phyloP scores from a whole-genome alignment of 306 rosid species.

The Morella rubra region DNA sequence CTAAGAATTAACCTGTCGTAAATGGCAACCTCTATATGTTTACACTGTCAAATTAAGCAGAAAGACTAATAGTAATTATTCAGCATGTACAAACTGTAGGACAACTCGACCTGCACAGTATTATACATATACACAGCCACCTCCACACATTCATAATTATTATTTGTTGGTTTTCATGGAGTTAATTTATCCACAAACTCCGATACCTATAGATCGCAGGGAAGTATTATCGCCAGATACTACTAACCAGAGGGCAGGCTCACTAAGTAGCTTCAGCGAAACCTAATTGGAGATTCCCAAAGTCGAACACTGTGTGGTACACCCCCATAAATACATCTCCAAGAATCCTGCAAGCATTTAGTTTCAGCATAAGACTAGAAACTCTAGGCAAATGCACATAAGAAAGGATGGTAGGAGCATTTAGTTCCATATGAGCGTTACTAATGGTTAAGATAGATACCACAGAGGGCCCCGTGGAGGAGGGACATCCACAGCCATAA shows the following conservation, averaged over 20 bases:
- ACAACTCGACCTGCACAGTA: neutral
- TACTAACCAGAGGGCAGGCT: constrained; percentile 1
- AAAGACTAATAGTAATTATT: neutral
- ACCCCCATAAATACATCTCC: constrained; percentile 85
- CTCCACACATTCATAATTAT: neutral
- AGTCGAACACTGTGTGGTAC: constrained; percentile 84
- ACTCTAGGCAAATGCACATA: neutral
- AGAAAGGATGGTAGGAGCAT: neutral
- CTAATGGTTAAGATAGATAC: constrained; percentile 32
- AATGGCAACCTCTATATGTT: neutral
- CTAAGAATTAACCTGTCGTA: neutral
- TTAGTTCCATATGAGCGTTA: neutral
- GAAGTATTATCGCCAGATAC: neutral
- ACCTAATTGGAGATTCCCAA: constrained; percentile 59
- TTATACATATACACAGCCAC: too few relatives aligned
- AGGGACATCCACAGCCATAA: constrained; percentile 69
- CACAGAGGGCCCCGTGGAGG: constrained; percentile 81
- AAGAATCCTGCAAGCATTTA: constrained; percentile 66
- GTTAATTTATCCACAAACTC: neutral
- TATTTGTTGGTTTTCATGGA: neutral
- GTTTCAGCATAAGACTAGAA: constrained; percentile 10
- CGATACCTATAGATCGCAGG: neutral
- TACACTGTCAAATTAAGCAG: neutral
- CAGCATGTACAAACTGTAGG: neutral
- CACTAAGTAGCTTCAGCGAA: constrained; percentile 68